These are phyloP conservation scores for Fusarium sp. DNA, from an alignment of 2,329 filamentous ascomycete genomes.

Conservation along the genomic window DNA sequence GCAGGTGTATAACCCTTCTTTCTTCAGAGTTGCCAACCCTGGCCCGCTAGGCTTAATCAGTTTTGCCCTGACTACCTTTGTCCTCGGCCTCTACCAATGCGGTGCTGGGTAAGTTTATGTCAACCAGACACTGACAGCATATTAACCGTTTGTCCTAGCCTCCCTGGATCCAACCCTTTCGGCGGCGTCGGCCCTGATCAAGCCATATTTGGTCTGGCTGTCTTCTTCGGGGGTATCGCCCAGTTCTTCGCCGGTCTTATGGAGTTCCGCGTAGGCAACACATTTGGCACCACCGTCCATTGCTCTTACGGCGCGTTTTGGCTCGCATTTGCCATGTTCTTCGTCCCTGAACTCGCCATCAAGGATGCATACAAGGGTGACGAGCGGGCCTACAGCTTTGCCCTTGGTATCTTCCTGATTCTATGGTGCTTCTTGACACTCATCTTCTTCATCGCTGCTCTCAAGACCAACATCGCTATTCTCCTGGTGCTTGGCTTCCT, in stretches of 20 bases:
- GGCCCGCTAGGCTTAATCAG: slow-evolving; percentile 68
- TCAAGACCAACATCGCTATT: slow-evolving; percentile 67
- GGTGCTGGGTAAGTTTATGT: slow-evolving; percentile 59
- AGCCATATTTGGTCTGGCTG: slow-evolving; percentile 49
- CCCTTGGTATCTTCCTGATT: slow-evolving; percentile 66
- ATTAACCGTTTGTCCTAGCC: slow-evolving; percentile 34
- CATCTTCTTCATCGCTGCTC: slow-evolving; percentile 63
- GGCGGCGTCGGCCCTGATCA: slow-evolving; percentile 49
- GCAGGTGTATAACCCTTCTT: slow-evolving; percentile 47
- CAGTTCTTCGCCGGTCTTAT: slow-evolving; percentile 73
- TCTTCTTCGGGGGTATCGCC: slow-evolving; percentile 70
- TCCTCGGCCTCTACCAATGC: slow-evolving; percentile 60
- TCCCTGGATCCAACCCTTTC: slow-evolving; percentile 48
- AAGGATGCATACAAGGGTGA: slow-evolving; percentile 54
- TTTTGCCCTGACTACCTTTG: slow-evolving; percentile 73
- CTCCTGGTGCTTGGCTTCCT: slow-evolving; percentile 66
- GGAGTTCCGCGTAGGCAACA: slow-evolving; percentile 64
- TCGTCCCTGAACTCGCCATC: slow-evolving; percentile 62
- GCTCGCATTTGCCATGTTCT: slow-evolving; percentile 67
- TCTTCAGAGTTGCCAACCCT: slow-evolving; percentile 64
- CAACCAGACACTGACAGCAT: background rate
- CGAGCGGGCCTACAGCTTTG: slow-evolving; percentile 55
- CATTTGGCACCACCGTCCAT: slow-evolving; percentile 68
- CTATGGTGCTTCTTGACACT: slow-evolving; percentile 68
- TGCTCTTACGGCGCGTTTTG: slow-evolving; percentile 70